Evolutionary conservation across 306 rosid genomes (phyloP), one percentile per base, ranked within the genome.

Genomic region (peach (Prunus persica)): DNA sequence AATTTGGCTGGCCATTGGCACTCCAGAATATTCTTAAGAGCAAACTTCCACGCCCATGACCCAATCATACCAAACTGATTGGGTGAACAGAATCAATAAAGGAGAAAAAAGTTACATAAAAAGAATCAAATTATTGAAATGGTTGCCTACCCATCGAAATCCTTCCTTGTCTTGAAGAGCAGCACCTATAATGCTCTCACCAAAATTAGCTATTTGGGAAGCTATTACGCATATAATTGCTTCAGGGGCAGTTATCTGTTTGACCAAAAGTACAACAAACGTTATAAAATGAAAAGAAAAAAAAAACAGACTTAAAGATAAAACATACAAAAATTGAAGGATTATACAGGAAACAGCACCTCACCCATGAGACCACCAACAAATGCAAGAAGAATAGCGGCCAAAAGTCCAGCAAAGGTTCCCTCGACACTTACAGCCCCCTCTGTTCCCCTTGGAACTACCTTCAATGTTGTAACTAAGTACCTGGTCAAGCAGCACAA

Each of bases 391-490:
- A 81, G 63, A 58, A 87, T 57, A 27, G 97, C 83, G 24, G 98
- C 99, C 32, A 92, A 83, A 84, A 96, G 80, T 81, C 99, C 99
- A 57, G 99, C 97, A 81, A 91, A 38, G 75, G 99, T 91, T 88
- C 99, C 99, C 76, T 91, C 98, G 10, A 92, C 76, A 80, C 99
- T 96, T 71, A 96, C 88, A 27, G 98, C 99, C 74, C 99, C 99
- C 84, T 96, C 99, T 25, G 99, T 96, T 71, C 99, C 99, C 84
- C 98, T 87, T 74, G 98, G 98, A 80, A 96, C 99, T 69, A 89
- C 75, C 88, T 91, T 92, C 83, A 96, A 84, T 67, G 96, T 89
- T 8, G 98, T 95, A 50, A 96, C 92, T 73, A 96, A 84, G 81
- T 96, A 96, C 91, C 99, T 96, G 87, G 43, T 63, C 69, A 80